A percentile compares a stretch with the other conserved stretches of the same genome.
Evolutionary conservation across 2,329 filamentous ascomycete species (phyloP).

Genomic region (Neocatenulostroma microsporum): DNA sequence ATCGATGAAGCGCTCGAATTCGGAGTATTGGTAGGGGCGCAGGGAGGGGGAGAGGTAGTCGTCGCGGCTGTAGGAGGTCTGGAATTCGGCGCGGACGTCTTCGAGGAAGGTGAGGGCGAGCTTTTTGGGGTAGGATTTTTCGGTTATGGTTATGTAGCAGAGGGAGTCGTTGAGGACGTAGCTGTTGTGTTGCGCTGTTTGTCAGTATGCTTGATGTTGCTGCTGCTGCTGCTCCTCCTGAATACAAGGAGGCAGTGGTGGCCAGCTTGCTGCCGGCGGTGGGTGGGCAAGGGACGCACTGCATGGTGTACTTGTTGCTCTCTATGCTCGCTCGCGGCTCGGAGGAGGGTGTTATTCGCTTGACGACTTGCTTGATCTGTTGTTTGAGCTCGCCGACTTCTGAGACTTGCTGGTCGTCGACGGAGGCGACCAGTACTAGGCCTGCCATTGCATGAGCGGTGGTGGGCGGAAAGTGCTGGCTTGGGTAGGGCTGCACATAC

Average conservation of each 20-base stretch:
- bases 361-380: constrained; percentile 84
- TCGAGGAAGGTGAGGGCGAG: constrained; percentile 97
- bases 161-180: constrained; percentile 78
- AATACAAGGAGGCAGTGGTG: background rate
- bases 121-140: constrained; percentile 90
- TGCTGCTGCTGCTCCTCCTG: constrained; percentile 1
- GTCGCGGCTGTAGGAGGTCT: constrained; percentile 65
- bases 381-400: constrained; percentile 80
- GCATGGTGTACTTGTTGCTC: constrained; percentile 70
- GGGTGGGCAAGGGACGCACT: constrained; percentile 50
- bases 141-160: constrained; percentile 89
- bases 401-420: constrained; percentile 77
- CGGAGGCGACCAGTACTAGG: constrained; percentile 88
- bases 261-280: no score
- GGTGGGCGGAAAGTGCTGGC: constrained; percentile 12
- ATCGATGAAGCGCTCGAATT: constrained; percentile 95
- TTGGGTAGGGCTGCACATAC: constrained; percentile 42
- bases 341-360: constrained; percentile 78
- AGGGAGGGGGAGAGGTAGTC: constrained; percentile 68
- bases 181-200: constrained; percentile 37
- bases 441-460: constrained; percentile 45
- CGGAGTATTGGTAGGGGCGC: constrained; percentile 92
- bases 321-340: constrained; percentile 91
- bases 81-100: constrained; percentile 86
- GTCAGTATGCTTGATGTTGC: constrained; percentile 14